Evolutionary conservation across 805 yeast genomes (phyloP).

Genomic region (Cyberlindnera amylophila): DNA sequence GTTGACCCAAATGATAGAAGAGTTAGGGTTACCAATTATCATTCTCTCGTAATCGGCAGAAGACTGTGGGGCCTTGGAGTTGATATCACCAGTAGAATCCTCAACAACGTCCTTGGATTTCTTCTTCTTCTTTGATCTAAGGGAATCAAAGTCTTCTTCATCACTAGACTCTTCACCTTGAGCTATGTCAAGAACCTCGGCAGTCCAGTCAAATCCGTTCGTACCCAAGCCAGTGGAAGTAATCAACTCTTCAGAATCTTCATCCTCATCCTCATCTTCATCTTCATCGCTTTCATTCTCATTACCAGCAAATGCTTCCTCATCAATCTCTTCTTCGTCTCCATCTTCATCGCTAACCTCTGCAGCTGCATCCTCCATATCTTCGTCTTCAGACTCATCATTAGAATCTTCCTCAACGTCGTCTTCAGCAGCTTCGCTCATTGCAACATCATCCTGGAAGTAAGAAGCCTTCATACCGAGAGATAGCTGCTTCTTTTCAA

Average conservation of each 20-base stretch:
- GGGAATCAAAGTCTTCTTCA: conserved; percentile 45
- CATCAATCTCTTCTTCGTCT: conserved; percentile 29
- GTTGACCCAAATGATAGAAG: conserved; percentile 94
- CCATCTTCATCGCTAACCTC: conserved; percentile 20
- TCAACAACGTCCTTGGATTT: conserved; percentile 42
- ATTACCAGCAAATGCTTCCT: conserved; percentile 30
- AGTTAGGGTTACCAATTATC: conserved; percentile 86
- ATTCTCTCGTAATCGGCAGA: conserved; percentile 88
- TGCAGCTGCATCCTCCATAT: too few species aligned
- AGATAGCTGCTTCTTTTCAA: conserved; percentile 68
- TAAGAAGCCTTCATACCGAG: conserved; percentile 95
- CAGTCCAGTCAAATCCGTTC: conserved; percentile 95
- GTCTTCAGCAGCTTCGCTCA: conserved; percentile 25
- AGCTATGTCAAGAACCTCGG: conserved; percentile 79
- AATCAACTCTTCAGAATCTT: conserved; percentile 24
- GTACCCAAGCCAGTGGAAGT: conserved; percentile 62
- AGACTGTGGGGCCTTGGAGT: conserved; percentile 86
- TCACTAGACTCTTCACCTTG: conserved; percentile 51
- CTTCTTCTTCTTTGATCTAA: conserved; percentile 44
- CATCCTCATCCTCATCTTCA: conserved; percentile 26
- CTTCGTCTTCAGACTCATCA: conserved; percentile 18
- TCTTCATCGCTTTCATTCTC: conserved; percentile 24
- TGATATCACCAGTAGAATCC: conserved; percentile 82
- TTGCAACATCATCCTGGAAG: conserved; percentile 45
- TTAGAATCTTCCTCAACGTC: conserved; percentile 25